These are phyloP conservation scores for Anacardium occidentale DNA, from an alignment of 345 rosid genomes.

Conservation along the genomic window DNA sequence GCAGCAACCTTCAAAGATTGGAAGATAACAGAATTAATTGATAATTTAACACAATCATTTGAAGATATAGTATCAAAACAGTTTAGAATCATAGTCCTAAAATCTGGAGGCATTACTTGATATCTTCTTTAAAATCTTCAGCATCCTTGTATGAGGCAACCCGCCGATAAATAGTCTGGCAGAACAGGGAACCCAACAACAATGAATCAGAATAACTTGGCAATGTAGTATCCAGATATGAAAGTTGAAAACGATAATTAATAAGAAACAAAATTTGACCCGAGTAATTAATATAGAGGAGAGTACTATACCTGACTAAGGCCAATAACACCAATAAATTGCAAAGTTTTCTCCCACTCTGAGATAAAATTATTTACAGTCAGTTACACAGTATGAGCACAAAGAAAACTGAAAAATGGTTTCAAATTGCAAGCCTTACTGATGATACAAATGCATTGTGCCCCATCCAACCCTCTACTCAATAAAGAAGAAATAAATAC, in stretches of 20 bases:
- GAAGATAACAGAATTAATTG: conserved; percentile 1
- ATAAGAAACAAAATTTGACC: conserved; percentile 2
- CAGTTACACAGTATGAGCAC: conserved; percentile 15
- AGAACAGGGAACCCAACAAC: conserved; percentile 7
- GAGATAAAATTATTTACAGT: conserved; percentile 29
- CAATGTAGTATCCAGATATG: neutral
- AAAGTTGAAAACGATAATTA: conserved; percentile 11
- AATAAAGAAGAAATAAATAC: neutral
- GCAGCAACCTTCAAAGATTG: conserved; percentile 45
- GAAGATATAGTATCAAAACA: neutral
- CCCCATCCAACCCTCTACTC: neutral
- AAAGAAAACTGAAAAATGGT: neutral
- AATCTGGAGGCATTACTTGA: conserved; percentile 52
- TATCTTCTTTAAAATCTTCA: conserved; percentile 69
- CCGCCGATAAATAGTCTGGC: conserved; percentile 69
- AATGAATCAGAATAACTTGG: conserved; percentile 9
- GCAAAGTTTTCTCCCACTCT: conserved; percentile 94
- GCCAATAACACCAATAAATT: conserved; percentile 74
- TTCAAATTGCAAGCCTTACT: neutral
- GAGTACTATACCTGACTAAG: conserved; percentile 54
- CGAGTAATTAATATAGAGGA: conserved; percentile 12
- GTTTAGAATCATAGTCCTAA: neutral
- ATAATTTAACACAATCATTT: neutral
- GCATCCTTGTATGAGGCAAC: conserved; percentile 58
- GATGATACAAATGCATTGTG: neutral